Conservation (phyloP, 768 basidiomycete genomes). For the Strobilomyces dryophilus region DNA sequence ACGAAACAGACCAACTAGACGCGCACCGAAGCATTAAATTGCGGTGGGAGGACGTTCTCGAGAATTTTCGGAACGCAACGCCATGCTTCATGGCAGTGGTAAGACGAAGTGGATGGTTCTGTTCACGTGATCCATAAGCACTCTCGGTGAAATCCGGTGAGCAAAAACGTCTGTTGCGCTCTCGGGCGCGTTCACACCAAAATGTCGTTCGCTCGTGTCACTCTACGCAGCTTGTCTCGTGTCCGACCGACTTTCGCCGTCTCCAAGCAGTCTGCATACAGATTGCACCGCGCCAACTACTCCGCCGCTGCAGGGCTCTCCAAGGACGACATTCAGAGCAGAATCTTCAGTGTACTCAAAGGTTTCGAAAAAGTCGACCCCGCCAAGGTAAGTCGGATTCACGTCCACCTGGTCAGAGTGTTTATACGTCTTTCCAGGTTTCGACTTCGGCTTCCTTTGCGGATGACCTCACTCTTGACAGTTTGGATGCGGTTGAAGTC, state of each 20-base stretch:
- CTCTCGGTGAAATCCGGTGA: conserved; percentile 28
- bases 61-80: conserved; percentile 86
- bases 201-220: conserved; percentile 35
- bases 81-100: conserved; percentile 86
- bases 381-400: conserved; percentile 19
- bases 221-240: conserved; percentile 29
- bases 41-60: conserved; percentile 87
- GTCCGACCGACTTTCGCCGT: conserved; percentile 26
- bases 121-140: conserved; percentile 2
- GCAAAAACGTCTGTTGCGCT: neutral
- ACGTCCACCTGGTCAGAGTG: conserved; percentile 27
- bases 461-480: conserved; percentile 67
- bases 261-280: conserved; percentile 27
- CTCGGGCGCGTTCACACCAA: conserved; percentile 21
- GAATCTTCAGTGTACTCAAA: conserved; percentile 30
- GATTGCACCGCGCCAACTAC: conserved; percentile 29
- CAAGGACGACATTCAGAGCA: conserved; percentile 19
- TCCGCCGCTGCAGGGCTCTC: conserved; percentile 26
- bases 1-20: neutral
- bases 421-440: conserved; percentile 53
- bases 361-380: conserved; percentile 29
- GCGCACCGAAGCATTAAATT: conserved; percentile 87
- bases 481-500: conserved; percentile 95
- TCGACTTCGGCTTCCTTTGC: conserved; percentile 48
- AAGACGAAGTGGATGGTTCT: neutral